Percentiles rank a stretch among this genome's conserved stretches.
Evolutionary conservation across 345 rosid species (phyloP).

Genomic region (Raphanus sativus): DNA sequence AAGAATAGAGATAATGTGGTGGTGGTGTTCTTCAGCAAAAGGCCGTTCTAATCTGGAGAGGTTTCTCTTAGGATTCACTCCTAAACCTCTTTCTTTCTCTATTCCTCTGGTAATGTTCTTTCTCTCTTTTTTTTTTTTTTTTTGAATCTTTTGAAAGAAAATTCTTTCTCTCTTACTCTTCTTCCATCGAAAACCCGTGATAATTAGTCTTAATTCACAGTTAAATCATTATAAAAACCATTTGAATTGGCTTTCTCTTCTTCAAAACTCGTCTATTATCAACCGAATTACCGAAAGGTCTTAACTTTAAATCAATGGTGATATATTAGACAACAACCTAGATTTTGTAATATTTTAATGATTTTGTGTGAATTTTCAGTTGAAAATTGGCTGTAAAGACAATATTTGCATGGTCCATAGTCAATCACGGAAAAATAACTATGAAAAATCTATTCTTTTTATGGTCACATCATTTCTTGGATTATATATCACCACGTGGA

Average conservation of each 20-base stretch:
- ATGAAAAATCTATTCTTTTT: background rate
- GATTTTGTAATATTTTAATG: slow-evolving; percentile 11
- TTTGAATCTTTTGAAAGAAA: background rate
- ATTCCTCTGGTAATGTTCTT: slow-evolving; percentile 29
- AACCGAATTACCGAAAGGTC: background rate
- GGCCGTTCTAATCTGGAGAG: slow-evolving; percentile 43
- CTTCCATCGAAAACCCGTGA: background rate
- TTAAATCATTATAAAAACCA: background rate
- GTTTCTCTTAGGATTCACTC: slow-evolving; percentile 36
- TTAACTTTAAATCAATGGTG: background rate
- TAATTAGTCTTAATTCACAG: background rate
- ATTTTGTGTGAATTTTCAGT: slow-evolving; percentile 12
- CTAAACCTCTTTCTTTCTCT: slow-evolving; percentile 33
- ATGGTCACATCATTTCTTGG: slow-evolving; percentile 33
- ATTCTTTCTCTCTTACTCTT: background rate
- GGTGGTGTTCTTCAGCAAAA: slow-evolving; percentile 38
- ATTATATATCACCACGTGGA: slow-evolving; percentile 33
- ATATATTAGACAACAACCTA: slow-evolving; percentile 26
- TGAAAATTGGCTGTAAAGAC: slow-evolving; percentile 19
- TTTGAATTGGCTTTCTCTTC: background rate
- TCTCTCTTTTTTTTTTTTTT: background rate
- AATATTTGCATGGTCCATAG: slow-evolving; percentile 36
- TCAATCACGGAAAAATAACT: background rate
- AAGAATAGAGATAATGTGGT: slow-evolving; percentile 26
- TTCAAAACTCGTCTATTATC: slow-evolving; percentile 15